phyloP scores from a whole-genome alignment of 495 filamentous ascomycete species.

The Darksidea phi region DNA sequence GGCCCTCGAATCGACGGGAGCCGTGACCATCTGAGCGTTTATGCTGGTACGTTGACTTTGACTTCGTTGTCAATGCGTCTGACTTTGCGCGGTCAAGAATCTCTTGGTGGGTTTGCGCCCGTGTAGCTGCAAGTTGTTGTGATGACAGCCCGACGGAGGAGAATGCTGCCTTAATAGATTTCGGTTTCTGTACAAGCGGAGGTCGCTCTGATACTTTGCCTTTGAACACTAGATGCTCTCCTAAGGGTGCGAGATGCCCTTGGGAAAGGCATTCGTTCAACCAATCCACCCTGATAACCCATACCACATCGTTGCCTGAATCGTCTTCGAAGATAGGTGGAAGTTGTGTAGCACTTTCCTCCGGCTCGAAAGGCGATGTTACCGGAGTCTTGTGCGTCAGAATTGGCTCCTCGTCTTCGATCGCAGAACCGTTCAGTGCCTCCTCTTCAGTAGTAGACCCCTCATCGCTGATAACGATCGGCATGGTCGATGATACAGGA shows the following conservation, averaged over 20 bases:
- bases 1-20: slow-evolving; percentile 26
- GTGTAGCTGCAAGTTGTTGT: background rate
- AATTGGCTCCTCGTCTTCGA: slow-evolving; percentile 32
- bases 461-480: slow-evolving; percentile 7
- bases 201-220: slow-evolving; percentile 45
- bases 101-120: slow-evolving; percentile 19
- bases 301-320: slow-evolving; percentile 47
- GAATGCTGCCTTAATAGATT: background rate
- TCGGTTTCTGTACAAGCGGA: background rate
- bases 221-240: slow-evolving; percentile 66
- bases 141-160: slow-evolving; percentile 18
- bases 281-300: slow-evolving; percentile 76
- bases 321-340: background rate
- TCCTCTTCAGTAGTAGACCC: slow-evolving; percentile 28
- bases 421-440: slow-evolving; percentile 4
- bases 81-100: slow-evolving; percentile 57
- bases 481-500: slow-evolving; percentile 3
- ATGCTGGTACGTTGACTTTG: slow-evolving; percentile 10
- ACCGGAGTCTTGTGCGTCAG: background rate
- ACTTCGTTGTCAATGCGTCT: slow-evolving; percentile 42
- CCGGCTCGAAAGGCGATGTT: background rate
- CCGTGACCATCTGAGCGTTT: slow-evolving; percentile 20
- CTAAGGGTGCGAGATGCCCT: slow-evolving; percentile 55
- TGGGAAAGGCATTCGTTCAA: slow-evolving; percentile 60
- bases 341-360: background rate